Base-by-base conservation (phyloP, 805 yeast species). In the Pichia eremophila region DNA sequence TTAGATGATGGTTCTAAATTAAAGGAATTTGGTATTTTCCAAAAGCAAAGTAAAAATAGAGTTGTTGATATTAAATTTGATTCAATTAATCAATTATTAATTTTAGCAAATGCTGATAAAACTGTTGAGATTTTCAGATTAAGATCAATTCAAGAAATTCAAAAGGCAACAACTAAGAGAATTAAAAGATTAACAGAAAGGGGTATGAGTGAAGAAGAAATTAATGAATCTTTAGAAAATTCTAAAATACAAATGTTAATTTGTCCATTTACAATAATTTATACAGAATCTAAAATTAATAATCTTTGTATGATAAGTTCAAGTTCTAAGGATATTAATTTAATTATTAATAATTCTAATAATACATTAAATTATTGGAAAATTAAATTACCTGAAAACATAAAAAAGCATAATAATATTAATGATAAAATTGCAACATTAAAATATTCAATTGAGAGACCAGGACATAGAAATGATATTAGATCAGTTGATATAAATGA, bases 401-500 rank as follows among this genome's bases (percentile, higher is more conserved):
- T 67, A 36, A 75, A 75, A 51, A 83, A 82, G 51, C 72, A 74
- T 36, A 66, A 73, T 25, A 54, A 60, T 10, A 61, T 66, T 11
- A 48, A 45, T 38, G 68, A 68, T 36, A 77, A 73, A 22, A 56
- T 74, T 10, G 53, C 64, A 0, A 66, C 62, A 4, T 80, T 75
- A 53, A 66, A 72, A 40, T 77, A 77, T 56, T 65, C 81, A 2
- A 71, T 93, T 22, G 96, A 89, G 44, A 65, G 79, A 39, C 74
- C 77, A 46, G 99, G 99, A 19, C 97, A 90, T 64, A 78, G 97
- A 61, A 79, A 88, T 2, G 99, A 93, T 64, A 74, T 91, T 28
- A 75, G 99, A 57, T 75, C 95, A 5, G 69, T 87, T 60, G 90
- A 88, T 55, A 72, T 93, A 35, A 84, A 95, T 48, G 78, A 80